Evolutionary conservation across 371 early-diverging fungal species (phyloP), one percentile per base, ranked within the genome.

Genomic region (Mortierella sp.): DNA sequence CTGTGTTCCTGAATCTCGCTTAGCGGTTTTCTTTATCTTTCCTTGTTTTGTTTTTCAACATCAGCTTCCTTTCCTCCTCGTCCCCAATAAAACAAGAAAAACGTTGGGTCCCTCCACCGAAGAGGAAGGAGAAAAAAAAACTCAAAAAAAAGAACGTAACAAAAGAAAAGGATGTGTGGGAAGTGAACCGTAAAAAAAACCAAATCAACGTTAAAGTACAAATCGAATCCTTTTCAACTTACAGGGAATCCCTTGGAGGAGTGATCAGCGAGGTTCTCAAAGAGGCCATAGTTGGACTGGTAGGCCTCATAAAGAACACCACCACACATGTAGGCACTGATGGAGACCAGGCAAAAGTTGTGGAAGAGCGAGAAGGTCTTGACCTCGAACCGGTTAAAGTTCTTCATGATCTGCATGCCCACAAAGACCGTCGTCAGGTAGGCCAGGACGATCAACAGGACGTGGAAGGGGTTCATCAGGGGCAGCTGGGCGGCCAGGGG

Each of bases 401-500:
- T 52, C 55, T 76, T 68, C 90, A 90, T 90, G 72, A 91, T 77
- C 61, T 45, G 47, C 74, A 82, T 88, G 29, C 92, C 91, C 44
- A 71, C 58, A 70, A 83, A 86, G 26, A 92, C 85, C 4, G 79
- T 53, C 24, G 66, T 43, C 69, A 90, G 69, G 74, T 92, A 92
- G 19, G 70, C 83, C 29, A 86, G 53, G 26, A 80, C 72, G 66
- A 91, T 83, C 70, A 89, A 37, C 4, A 86, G 52, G 22, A 89
- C 92, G 71, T 91, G 90, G 77, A 91, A 86, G 10, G 89, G 91
- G 82, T 92, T 88, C 91, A 91, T 90, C 70, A 92, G 72, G 16
- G 92, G 92, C 66, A 92, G 79, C n/a, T 85, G 68, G 10, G 65
- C 47, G 10, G 83, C 79, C 47, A 90, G 77, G 7, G 88, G 87